Evolutionary conservation across 2,329 filamentous ascomycete genomes (phyloP).

Genomic region (Alternaria conjuncta): DNA sequence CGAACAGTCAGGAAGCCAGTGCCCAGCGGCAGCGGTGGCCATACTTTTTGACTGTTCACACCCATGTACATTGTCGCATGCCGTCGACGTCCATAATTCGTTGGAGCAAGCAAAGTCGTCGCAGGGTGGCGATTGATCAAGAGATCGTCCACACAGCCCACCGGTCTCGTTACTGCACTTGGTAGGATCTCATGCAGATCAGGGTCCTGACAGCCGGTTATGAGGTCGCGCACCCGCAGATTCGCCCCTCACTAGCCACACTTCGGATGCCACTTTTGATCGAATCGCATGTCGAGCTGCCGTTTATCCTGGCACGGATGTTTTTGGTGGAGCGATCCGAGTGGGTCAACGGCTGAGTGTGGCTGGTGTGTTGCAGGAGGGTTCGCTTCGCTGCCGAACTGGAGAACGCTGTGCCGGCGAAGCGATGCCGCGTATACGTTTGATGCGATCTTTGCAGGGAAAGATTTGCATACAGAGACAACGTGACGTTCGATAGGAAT

Average conservation of each 20-base stretch:
- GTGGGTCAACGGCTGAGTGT: constrained; percentile 11
- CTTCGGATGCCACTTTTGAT: constrained; percentile 20
- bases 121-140: constrained; percentile 27
- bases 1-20: constrained; percentile 1
- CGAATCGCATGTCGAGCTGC: constrained; percentile 21
- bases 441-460: not conserved
- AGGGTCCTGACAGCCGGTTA: constrained; percentile 28
- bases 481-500: constrained; percentile 3
- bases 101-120: constrained; percentile 15
- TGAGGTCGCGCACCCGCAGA: constrained; percentile 10
- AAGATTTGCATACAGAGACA: constrained; percentile 1
- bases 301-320: constrained; percentile 3
- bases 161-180: constrained; percentile 17
- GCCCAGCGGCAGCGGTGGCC: constrained; percentile 13
- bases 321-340: constrained; percentile 1
- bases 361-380: constrained; percentile 8
- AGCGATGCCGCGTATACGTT: constrained; percentile 11
- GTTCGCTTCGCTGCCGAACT: constrained; percentile 20
- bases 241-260: constrained; percentile 42
- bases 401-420: constrained; percentile 9
- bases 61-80: constrained; percentile 18
- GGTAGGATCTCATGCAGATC: constrained; percentile 28
- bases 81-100: constrained; percentile 14
- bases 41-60: constrained; percentile 23
- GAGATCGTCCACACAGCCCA: constrained; percentile 32